Evolutionary conservation across 805 yeast genomes (phyloP).

Genomic region (Isabelozyma pseudorhagii): DNA sequence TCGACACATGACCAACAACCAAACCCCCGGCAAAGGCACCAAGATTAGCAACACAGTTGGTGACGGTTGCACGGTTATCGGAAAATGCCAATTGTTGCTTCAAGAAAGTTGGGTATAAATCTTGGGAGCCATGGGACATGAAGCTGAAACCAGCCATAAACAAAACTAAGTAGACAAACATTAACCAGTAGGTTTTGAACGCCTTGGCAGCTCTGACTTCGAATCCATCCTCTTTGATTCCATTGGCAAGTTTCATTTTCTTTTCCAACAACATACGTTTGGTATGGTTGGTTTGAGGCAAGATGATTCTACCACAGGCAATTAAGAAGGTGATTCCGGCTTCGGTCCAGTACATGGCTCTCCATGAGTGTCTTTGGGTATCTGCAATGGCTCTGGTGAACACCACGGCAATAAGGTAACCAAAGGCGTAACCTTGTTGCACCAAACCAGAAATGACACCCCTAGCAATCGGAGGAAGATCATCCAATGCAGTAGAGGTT

Average conservation of each 20-base stretch:
- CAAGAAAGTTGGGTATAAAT: constrained; percentile 64
- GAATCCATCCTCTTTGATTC: constrained; percentile 5
- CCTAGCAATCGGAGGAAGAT: constrained; percentile 56
- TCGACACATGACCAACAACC: constrained; percentile 55
- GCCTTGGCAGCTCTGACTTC: constrained; percentile 8
- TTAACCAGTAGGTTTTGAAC: constrained; percentile 25
- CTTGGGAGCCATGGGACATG: constrained; percentile 74
- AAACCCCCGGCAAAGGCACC: constrained; percentile 71
- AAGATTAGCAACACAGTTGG: constrained; percentile 59
- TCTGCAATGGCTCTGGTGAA: constrained; percentile 57
- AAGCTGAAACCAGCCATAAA: constrained; percentile 70
- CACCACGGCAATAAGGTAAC: constrained; percentile 62
- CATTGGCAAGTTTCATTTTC: constrained; percentile 6
- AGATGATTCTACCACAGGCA: constrained; percentile 52
- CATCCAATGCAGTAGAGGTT: constrained; percentile 65
- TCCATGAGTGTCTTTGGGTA: constrained; percentile 56
- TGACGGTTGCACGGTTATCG: constrained; percentile 50
- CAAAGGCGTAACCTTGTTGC: constrained; percentile 60
- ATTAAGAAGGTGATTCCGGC: constrained; percentile 64
- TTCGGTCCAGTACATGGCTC: constrained; percentile 71
- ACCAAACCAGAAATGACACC: constrained; percentile 61
- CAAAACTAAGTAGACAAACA: constrained; percentile 27
- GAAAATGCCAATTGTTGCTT: constrained; percentile 48
- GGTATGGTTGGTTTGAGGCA: constrained; percentile 62
- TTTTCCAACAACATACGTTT: constrained; percentile 8